A percentile compares a stretch with the other conserved stretches of the same genome.
Evolutionary conservation across 768 basidiomycete species (phyloP).

Genomic region (Ephemerocybe angulata): DNA sequence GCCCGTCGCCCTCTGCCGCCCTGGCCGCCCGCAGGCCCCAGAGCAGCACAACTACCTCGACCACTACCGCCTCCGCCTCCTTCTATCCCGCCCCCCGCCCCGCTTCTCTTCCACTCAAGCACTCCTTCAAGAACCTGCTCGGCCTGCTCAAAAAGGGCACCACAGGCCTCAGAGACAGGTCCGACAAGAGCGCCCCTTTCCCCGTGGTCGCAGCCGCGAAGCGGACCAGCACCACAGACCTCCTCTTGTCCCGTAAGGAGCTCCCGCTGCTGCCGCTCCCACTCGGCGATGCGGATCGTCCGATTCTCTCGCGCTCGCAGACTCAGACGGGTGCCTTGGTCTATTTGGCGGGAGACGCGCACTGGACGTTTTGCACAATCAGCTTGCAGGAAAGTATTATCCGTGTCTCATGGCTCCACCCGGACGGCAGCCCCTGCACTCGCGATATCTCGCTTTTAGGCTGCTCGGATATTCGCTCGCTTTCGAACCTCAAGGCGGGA

Average conservation of each 20-base stretch:
- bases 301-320: constrained; percentile 4
- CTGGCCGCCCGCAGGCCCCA: background rate
- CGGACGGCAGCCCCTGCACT: constrained; percentile 26
- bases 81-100: background rate
- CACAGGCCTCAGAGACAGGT: background rate
- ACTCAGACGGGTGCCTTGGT: constrained; percentile 6
- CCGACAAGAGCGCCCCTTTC: constrained; percentile 1
- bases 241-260: background rate
- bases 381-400: constrained; percentile 12
- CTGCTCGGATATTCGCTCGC: constrained; percentile 64
- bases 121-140: constrained; percentile 14
- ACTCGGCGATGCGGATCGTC: background rate
- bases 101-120: constrained; percentile 6
- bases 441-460: constrained; percentile 46
- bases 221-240: constrained; percentile 3
- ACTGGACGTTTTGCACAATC: constrained; percentile 10
- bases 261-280: constrained; percentile 4
- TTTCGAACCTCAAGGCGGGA: constrained; percentile 32
- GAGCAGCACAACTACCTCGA: background rate
- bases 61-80: background rate
- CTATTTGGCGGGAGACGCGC: background rate
- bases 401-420: constrained; percentile 9
- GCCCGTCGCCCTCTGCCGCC: background rate
- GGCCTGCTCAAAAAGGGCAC: constrained; percentile 18
- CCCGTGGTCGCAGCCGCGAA: background rate